Evolutionary conservation across 1,139 yeast species (phyloP), one percentile per base, ranked within the genome.

Genomic region (Taphrina communis): DNA sequence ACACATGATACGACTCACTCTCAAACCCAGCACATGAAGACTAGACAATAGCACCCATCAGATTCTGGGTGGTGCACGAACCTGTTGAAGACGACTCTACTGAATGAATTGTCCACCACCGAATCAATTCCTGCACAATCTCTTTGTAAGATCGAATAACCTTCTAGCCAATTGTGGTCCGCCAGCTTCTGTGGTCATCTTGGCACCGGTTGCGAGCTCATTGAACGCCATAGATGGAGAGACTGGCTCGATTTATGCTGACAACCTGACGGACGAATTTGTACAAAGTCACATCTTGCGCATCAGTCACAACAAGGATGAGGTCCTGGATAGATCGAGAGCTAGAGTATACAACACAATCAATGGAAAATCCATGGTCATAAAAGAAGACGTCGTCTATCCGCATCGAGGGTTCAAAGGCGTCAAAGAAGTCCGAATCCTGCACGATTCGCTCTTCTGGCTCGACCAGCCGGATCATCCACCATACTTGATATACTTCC

Each of bases 341-440:
- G 84, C 85, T 59, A 80, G 73, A 19, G 73, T 57, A 41, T 70
- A 63, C 56, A 46, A 41, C 17, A 68, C 70, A 3, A 44, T 68
- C 55, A 62, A 62, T 46, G 70, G 70, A 41, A 68, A 68, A 55
- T 63, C 70, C 5, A 42, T 68, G 38, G 65, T 68, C 19, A 62
- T 68, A 48, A 62, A 68, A 58, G 68, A 56, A 17, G 65, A 56
- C 25, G 65, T 38, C 5, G 56, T 68, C 63, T 66, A 44, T 41
- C 69, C 65, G 12, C 66, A 68, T 38, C 51, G 63, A 31, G 70
- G 70, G 31, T 66, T 68, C 61, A 59, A 65, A 25, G 65, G 65
- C 44, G 55, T 62, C 51, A 51, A 61, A 39, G 62, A 65, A 51
- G 70, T 60, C 42, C 69, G 58, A 35, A 42, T 68, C 7, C 48